phyloP scores from a whole-genome alignment of 805 yeast genomes.

The Torulaspora microellipsoides region DNA sequence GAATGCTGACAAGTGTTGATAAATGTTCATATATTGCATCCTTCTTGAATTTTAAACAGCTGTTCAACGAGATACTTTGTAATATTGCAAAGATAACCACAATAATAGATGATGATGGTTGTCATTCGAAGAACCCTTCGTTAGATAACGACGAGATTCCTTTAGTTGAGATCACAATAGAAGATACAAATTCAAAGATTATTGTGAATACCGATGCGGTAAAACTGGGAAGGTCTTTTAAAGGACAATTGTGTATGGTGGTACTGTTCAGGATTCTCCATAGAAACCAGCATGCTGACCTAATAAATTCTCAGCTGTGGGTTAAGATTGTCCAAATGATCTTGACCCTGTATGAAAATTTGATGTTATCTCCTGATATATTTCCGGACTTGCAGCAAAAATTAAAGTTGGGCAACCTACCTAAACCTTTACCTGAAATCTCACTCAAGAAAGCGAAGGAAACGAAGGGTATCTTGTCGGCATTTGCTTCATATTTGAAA shows the following conservation, averaged over 20 bases:
- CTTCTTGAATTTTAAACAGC: conserved; percentile 49
- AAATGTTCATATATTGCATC: conserved; percentile 76
- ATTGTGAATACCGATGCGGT: conserved; percentile 80
- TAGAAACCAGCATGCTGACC: conserved; percentile 47
- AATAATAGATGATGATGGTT: conserved; percentile 30
- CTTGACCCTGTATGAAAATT: conserved; percentile 63
- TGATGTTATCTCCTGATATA: conserved; percentile 61
- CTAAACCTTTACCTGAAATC: conserved; percentile 62
- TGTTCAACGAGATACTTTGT: conserved; percentile 64
- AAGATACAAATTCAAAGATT: conserved; percentile 49
- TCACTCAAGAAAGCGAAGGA: conserved; percentile 60
- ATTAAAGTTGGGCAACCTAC: conserved; percentile 48
- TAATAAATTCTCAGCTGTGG: conserved; percentile 49
- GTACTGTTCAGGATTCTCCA: conserved; percentile 75
- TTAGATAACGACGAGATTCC: conserved; percentile 36
- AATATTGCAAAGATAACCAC: conserved; percentile 66
- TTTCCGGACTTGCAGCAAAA: conserved; percentile 61
- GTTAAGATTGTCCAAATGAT: conserved; percentile 52
- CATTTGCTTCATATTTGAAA: conserved; percentile 87
- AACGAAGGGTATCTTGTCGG: conserved; percentile 77
- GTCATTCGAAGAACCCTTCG: conserved; percentile 17
- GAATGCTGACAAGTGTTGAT: conserved; percentile 84
- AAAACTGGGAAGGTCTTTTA: conserved; percentile 82
- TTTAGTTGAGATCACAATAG: conserved; percentile 42
- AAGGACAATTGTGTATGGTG: conserved; percentile 85